Percentiles rank a stretch among this genome's conserved stretches.
Conservation (phyloP, 163 green algal genomes). For the Chlamydomonas reinhardtii region DNA sequence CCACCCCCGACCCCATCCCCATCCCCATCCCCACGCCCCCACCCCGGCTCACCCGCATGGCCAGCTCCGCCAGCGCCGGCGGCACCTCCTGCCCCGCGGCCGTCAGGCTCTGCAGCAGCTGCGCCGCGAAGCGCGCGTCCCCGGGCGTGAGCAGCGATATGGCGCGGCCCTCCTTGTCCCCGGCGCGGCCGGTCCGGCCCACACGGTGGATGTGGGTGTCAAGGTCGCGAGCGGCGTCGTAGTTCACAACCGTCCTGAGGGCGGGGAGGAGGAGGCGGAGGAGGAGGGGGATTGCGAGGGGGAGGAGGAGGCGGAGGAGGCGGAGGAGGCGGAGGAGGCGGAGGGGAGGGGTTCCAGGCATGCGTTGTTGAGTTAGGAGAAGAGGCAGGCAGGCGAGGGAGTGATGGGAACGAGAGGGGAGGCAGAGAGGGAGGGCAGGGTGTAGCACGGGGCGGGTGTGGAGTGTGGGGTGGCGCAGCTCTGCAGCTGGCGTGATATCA, state of each 20-base stretch:
- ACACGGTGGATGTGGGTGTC: constrained; percentile 91
- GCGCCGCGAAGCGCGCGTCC: constrained; percentile 75
- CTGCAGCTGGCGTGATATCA: too few relatives aligned
- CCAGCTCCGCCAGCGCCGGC: constrained; percentile 73
- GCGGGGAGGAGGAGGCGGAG: too few relatives aligned
- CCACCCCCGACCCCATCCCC: neutral
- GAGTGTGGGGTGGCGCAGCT: too few relatives aligned
- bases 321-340: too few relatives aligned
- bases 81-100: constrained; percentile 84
- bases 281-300: too few relatives aligned
- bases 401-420: too few relatives aligned
- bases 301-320: too few relatives aligned
- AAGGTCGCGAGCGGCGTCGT: constrained; percentile 88
- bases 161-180: constrained; percentile 91
- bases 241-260: constrained; percentile 87
- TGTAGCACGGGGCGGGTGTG: too few relatives aligned
- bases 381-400: too few relatives aligned
- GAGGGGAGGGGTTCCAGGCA: too few relatives aligned
- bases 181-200: constrained; percentile 88
- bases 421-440: too few relatives aligned
- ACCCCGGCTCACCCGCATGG: constrained; percentile 62
- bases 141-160: constrained; percentile 82
- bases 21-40: neutral
- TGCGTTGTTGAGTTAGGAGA: too few relatives aligned
- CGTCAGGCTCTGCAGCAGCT: constrained; percentile 81